These are phyloP conservation scores for Musa balbisiana DNA, from an alignment of 202 grass and related monocot genomes.

Conservation along the genomic window DNA sequence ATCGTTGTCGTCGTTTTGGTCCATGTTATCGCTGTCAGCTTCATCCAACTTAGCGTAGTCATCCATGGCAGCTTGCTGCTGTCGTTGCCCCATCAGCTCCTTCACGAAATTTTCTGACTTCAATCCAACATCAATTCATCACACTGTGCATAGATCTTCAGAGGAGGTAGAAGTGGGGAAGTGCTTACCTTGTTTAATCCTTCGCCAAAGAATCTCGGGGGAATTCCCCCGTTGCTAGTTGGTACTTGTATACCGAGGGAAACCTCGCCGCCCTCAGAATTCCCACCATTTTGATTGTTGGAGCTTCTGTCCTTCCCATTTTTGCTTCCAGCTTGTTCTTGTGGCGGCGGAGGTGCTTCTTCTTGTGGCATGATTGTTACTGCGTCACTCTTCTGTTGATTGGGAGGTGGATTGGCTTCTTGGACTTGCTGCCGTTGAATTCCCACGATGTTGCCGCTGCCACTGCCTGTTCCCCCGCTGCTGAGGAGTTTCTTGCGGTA, in stretches of 20 bases:
- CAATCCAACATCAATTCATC: constrained; percentile 31
- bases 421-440: background rate
- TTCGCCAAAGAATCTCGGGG: background rate
- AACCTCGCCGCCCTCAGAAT: background rate
- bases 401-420: background rate
- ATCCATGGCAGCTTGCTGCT: background rate
- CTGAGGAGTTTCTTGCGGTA: constrained; percentile 46
- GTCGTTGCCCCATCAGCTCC: constrained; percentile 15
- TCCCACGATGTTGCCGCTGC: background rate
- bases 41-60: constrained; percentile 9
- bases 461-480: background rate
- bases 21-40: constrained; percentile 10
- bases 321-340: constrained; percentile 12
- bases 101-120: constrained; percentile 18
- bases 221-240: background rate
- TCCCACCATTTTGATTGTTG: background rate
- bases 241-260: background rate
- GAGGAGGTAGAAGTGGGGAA: background rate
- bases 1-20: constrained; percentile 1
- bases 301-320: constrained; percentile 21
- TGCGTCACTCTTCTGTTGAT: background rate
- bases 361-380: background rate
- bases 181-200: constrained; percentile 5
- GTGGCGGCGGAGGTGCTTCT: background rate
- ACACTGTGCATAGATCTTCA: constrained; percentile 4